phyloP scores from a whole-genome alignment of 2,329 filamentous ascomycete species.

The Akanthomyces uredinophilus region DNA sequence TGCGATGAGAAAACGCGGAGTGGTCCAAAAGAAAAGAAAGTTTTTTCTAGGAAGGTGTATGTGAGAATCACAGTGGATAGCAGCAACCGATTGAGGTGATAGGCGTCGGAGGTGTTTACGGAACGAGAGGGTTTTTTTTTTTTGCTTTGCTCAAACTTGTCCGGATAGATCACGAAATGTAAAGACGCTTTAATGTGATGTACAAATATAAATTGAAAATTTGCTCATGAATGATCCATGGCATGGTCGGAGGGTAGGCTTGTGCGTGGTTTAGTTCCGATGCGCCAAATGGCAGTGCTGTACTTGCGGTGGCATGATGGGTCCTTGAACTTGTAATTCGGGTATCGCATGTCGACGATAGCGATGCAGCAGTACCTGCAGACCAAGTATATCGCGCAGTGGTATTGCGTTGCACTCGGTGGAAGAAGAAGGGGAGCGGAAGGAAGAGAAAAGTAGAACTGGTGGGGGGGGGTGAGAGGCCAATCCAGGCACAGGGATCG shows the following conservation, averaged over 20 bases:
- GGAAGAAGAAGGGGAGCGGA: neutral
- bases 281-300: too few species aligned
- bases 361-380: neutral
- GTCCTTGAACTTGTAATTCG: too few species aligned
- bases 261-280: too few species aligned
- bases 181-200: neutral
- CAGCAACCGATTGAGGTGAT: too few species aligned
- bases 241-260: too few species aligned
- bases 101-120: neutral
- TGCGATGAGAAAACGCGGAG: slow-evolving; percentile 28
- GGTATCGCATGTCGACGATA: neutral
- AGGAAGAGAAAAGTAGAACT: too few species aligned
- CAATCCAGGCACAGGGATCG: too few species aligned
- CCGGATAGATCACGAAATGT: slow-evolving; percentile 46
- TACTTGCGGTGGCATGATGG: too few species aligned
- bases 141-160: neutral
- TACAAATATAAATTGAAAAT: neutral
- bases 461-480: too few species aligned
- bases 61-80: neutral
- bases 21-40: too few species aligned
- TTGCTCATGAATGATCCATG: neutral
- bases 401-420: neutral
- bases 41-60: too few species aligned
- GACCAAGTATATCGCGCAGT: neutral
- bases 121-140: neutral